phyloP scores from a whole-genome alignment of 768 basidiomycete genomes.

The Mycena vulgaris region DNA sequence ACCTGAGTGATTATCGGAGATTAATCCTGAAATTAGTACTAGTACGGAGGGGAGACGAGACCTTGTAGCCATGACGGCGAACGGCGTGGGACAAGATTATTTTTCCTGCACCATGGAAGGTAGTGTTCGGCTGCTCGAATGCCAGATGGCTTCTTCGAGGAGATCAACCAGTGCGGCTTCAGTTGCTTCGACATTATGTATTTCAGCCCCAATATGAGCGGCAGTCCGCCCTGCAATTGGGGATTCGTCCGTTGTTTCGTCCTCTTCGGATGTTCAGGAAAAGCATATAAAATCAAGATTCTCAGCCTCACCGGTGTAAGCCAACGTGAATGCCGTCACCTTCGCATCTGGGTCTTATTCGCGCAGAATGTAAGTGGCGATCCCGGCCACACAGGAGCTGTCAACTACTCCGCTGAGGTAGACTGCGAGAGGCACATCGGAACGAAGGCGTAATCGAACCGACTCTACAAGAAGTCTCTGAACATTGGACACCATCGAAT shows the following conservation, averaged over 20 bases:
- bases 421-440: constrained; percentile 35
- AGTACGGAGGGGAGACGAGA: not conserved
- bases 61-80: constrained; percentile 35
- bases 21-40: not conserved
- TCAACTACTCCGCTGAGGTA: constrained; percentile 41
- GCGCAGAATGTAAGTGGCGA: constrained; percentile 25
- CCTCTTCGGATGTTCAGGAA: too few relatives aligned
- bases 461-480: constrained; percentile 18
- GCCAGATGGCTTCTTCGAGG: constrained; percentile 36
- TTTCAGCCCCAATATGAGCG: too few relatives aligned
- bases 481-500: too few relatives aligned
- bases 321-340: too few relatives aligned
- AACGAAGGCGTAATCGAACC: constrained; percentile 29
- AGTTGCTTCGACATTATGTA: constrained; percentile 19
- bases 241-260: too few relatives aligned
- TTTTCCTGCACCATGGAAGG: constrained; percentile 38
- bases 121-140: constrained; percentile 17
- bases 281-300: too few relatives aligned
- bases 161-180: constrained; percentile 21
- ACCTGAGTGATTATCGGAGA: constrained; percentile 9
- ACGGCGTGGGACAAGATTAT: too few relatives aligned
- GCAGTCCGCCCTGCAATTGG: too few relatives aligned
- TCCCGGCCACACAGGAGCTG: too few relatives aligned
- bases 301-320: constrained; percentile 15
- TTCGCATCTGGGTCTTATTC: constrained; percentile 30